Evolutionary conservation across 1,284 basidiomycete species (phyloP).

Genomic region (Ustilago esculenta): DNA sequence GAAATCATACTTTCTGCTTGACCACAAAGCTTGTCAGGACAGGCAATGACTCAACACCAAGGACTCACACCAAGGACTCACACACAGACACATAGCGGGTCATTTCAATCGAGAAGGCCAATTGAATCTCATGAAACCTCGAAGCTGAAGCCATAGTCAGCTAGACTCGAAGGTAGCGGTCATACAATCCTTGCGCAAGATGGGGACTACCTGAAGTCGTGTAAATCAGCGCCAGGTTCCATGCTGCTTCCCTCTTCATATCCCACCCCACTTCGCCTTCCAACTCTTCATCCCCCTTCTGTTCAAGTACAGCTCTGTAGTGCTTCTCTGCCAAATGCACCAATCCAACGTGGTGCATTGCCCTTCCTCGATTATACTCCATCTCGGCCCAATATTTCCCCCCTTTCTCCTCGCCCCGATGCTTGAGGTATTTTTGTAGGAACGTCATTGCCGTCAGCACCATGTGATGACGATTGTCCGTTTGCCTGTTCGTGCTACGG

Average conservation of each 20-base stretch:
- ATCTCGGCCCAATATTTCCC: conserved; percentile 71
- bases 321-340: conserved; percentile 56
- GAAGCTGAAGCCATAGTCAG: no score
- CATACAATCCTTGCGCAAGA: conserved; percentile 36
- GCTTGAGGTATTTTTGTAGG: conserved; percentile 65
- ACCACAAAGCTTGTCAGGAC: no score
- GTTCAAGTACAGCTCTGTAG: conserved; percentile 48
- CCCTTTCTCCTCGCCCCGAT: conserved; percentile 74
- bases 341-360: conserved; percentile 80
- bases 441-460: conserved; percentile 47
- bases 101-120: no score
- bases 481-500: conserved; percentile 89
- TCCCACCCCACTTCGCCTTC: conserved; percentile 1
- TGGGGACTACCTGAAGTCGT: conserved; percentile 37
- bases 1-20: no score
- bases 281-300: neutral
- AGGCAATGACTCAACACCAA: no score
- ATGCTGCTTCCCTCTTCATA: conserved; percentile 59
- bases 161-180: conserved; percentile 42
- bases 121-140: no score
- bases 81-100: neutral
- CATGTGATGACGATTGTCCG: conserved; percentile 87
- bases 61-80: no score
- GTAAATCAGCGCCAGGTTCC: conserved; percentile 59
- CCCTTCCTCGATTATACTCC: conserved; percentile 89